A percentile compares a stretch with the other conserved stretches of the same genome.
phyloP scores from a whole-genome alignment of 1,284 basidiomycete genomes.

The Paramarasmius palmivorus region DNA sequence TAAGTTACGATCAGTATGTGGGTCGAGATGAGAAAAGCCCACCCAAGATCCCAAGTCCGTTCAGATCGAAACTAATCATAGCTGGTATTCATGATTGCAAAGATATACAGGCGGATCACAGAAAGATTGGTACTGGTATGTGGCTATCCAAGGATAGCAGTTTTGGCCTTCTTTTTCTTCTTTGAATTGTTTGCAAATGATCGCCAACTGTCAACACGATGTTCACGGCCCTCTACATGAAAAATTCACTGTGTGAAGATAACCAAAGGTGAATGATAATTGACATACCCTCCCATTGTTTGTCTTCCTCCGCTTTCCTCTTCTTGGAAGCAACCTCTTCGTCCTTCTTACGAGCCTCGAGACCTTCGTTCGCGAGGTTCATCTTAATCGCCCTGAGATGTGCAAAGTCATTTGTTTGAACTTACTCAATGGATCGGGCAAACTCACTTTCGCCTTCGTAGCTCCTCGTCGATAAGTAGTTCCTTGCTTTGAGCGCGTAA shows the following conservation, averaged over 20 bases:
- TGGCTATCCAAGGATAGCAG: conserved; percentile 65
- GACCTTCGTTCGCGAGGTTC: conserved; percentile 83
- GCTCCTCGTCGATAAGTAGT: conserved; percentile 79
- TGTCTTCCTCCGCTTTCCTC: conserved; percentile 81
- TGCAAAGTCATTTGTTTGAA: too few relatives aligned
- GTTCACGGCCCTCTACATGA: conserved; percentile 64
- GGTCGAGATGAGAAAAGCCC: too few relatives aligned
- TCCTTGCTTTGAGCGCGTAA: conserved; percentile 73
- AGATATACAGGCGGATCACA: too few relatives aligned
- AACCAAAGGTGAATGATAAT: not conserved
- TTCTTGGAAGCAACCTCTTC: conserved; percentile 74
- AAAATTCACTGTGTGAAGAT: not conserved
- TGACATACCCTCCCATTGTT: conserved; percentile 73
- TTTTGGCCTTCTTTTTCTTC: conserved; percentile 82
- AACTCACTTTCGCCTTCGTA: conserved; percentile 73
- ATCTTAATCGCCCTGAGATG: conserved; percentile 76
- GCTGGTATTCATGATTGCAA: too few relatives aligned
- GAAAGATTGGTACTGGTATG: too few relatives aligned
- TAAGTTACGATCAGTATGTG: too few relatives aligned
- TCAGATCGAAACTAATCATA: too few relatives aligned
- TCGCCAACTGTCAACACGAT: conserved; percentile 83
- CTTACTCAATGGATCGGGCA: not conserved
- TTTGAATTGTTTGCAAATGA: conserved; percentile 56
- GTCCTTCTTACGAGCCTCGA: conserved; percentile 82
- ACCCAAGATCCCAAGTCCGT: too few relatives aligned